A percentile compares a stretch with the other conserved stretches of the same genome.
Evolutionary conservation across 2,329 filamentous ascomycete genomes (phyloP).

Genomic region (Fonsecaea erecta): DNA sequence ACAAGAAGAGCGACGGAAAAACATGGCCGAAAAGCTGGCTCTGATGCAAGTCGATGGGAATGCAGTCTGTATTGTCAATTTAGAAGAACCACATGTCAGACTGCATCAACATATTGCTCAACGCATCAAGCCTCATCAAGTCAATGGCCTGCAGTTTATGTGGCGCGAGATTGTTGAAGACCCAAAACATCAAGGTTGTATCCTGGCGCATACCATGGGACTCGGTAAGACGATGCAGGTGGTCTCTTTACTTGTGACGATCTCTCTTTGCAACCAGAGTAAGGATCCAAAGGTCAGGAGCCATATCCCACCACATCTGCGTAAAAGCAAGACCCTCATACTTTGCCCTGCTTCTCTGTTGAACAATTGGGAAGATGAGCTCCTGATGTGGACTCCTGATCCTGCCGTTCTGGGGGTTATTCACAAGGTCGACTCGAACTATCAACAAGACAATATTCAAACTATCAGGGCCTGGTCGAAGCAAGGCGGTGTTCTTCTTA

Average conservation of each 20-base stretch:
- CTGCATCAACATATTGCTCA: conserved; percentile 67
- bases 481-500: conserved; percentile 72
- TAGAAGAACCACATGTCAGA: conserved; percentile 52
- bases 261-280: conserved; percentile 69
- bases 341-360: conserved; percentile 76
- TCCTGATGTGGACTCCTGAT: conserved; percentile 69
- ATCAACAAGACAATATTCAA: neutral
- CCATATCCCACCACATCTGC: conserved; percentile 72
- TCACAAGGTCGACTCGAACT: conserved; percentile 22
- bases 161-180: conserved; percentile 80
- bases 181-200: conserved; percentile 69
- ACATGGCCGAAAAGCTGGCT: conserved; percentile 42
- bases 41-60: conserved; percentile 51
- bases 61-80: conserved; percentile 46
- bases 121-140: conserved; percentile 77
- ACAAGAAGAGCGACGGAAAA: conserved; percentile 57
- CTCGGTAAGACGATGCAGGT: conserved; percentile 92
- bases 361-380: conserved; percentile 82
- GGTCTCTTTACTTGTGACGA: conserved; percentile 77
- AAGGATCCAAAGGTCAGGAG: conserved; percentile 58
- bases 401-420: conserved; percentile 59
- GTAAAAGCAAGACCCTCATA: conserved; percentile 68
- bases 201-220: conserved; percentile 89
- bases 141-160: conserved; percentile 81
- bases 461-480: conserved; percentile 42